These are phyloP conservation scores for Spongospora subterranea DNA, from an alignment of 208 protist genomes.

Conservation along the genomic window DNA sequence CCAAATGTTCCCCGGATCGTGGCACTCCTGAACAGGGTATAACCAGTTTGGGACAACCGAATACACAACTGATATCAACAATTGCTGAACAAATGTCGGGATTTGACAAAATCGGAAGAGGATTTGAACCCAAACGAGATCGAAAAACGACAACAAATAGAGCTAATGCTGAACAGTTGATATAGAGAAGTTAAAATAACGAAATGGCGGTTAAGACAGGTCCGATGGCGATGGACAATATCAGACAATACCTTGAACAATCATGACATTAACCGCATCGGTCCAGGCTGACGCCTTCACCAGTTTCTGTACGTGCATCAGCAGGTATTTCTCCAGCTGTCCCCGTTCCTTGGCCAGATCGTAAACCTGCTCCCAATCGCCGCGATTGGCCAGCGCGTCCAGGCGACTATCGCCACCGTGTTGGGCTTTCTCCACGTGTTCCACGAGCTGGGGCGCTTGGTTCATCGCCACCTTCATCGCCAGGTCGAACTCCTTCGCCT, in stretches of 20 bases:
- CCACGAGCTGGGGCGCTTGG: slow-evolving; percentile 35
- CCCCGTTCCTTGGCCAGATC: slow-evolving; percentile 64
- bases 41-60: no score
- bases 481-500: slow-evolving; percentile 87
- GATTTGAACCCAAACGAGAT: no score
- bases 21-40: no score
- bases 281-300: slow-evolving; percentile 48
- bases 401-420: neutral
- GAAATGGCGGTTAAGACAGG: no score
- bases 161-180: no score
- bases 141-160: no score
- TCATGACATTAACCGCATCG: slow-evolving; percentile 61
- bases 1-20: no score
- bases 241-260: neutral
- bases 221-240: no score
- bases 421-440: slow-evolving; percentile 42
- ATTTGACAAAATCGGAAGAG: no score
- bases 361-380: slow-evolving; percentile 65
- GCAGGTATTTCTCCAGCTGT: slow-evolving; percentile 71
- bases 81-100: no score
- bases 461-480: slow-evolving; percentile 59
- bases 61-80: no score
- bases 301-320: slow-evolving; percentile 68
- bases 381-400: slow-evolving; percentile 13
- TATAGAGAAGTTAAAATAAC: no score